These are phyloP conservation scores for Kentomonas sorsogonicus DNA, from an alignment of 208 protist species.

Conservation along the genomic window DNA sequence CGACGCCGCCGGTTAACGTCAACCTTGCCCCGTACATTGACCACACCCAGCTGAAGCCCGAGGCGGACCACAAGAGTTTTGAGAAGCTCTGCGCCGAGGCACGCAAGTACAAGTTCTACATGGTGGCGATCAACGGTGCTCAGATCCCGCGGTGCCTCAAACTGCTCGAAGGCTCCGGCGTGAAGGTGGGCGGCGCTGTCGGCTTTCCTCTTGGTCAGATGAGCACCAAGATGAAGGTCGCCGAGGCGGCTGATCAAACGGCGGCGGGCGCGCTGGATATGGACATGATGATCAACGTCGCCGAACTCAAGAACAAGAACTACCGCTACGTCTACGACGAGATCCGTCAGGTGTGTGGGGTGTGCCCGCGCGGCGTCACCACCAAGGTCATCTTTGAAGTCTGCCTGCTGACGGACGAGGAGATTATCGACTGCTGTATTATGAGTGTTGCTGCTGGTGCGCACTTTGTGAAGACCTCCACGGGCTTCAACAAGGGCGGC, in stretches of 20 bases:
- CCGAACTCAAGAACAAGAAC: constrained; percentile 74
- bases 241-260: constrained; percentile 69
- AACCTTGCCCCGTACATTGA: constrained; percentile 78
- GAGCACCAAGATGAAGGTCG: constrained; percentile 71
- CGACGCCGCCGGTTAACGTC: background rate
- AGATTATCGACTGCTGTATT: constrained; percentile 90
- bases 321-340: constrained; percentile 86
- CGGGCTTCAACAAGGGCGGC: constrained; percentile 89
- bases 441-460: constrained; percentile 80
- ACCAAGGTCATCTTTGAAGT: constrained; percentile 95
- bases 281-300: constrained; percentile 95
- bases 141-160: constrained; percentile 45
- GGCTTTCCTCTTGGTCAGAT: constrained; percentile 94
- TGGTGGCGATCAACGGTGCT: constrained; percentile 92
- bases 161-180: constrained; percentile 32
- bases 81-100: constrained; percentile 88
- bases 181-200: constrained; percentile 65
- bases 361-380: constrained; percentile 36
- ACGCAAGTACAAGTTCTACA: constrained; percentile 63
- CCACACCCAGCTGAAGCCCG: constrained; percentile 90
- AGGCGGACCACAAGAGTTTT: constrained; percentile 47
- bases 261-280: constrained; percentile 86
- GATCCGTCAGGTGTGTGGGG: constrained; percentile 71
- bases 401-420: constrained; percentile 78
- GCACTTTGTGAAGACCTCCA: constrained; percentile 95